Percentiles rank a stretch among this genome's conserved stretches.
Conservation (phyloP, 441 rosid species). For the Pelargonium australe region DNA sequence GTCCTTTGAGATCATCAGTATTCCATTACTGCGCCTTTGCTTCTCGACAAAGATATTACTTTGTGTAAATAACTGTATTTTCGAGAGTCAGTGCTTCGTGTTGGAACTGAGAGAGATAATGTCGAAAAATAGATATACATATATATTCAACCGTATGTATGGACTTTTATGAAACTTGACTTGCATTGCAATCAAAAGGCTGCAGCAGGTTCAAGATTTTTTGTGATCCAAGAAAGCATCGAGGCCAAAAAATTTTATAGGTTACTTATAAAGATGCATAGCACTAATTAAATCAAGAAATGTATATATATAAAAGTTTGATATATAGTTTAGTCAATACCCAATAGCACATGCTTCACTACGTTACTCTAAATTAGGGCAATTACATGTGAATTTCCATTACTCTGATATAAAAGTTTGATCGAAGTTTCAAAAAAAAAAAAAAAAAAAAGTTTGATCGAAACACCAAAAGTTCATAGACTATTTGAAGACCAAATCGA, state of each 20-base stretch:
- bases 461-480: too few species aligned
- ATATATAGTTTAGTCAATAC: too few species aligned
- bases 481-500: too few species aligned
- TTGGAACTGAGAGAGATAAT: constrained; percentile 3
- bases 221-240: background rate
- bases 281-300: background rate
- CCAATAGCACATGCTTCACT: too few species aligned
- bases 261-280: background rate
- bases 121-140: background rate
- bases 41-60: background rate
- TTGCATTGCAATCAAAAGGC: constrained; percentile 1
- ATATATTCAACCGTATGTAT: background rate
- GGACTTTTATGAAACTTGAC: background rate
- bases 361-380: too few species aligned
- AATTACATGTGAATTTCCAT: too few species aligned
- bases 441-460: too few species aligned
- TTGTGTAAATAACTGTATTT: background rate
- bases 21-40: background rate
- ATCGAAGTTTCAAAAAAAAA: too few species aligned
- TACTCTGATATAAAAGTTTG: too few species aligned
- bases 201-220: background rate
- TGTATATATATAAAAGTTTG: too few species aligned
- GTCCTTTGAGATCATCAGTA: background rate
- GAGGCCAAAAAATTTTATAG: background rate
- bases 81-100: background rate